Conservation (phyloP, 768 basidiomycete species). For the Mycena capillaripes region DNA sequence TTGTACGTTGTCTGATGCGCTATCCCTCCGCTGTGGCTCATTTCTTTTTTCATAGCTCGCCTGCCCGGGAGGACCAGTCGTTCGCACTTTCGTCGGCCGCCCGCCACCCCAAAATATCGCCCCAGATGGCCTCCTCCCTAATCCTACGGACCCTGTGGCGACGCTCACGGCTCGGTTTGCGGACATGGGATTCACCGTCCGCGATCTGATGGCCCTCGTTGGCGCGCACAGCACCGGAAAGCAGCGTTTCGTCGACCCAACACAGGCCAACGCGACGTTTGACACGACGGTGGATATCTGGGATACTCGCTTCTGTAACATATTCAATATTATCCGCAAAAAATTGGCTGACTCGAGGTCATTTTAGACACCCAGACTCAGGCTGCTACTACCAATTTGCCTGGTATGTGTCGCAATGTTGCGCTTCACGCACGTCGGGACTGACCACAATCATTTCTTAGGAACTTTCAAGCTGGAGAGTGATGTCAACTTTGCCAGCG, state of each 20-base stretch:
- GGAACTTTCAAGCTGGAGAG: not conserved
- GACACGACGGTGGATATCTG: not conserved
- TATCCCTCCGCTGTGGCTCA: not conserved
- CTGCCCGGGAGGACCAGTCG: conserved; percentile 32
- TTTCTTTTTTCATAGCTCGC: conserved; percentile 9
- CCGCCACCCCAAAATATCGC: conserved; percentile 3
- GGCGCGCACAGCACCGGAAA: conserved; percentile 24
- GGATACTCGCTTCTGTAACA: not conserved
- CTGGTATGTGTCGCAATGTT: not conserved
- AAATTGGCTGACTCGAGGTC: no score
- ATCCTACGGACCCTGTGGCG: conserved; percentile 10
- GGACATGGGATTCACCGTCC: conserved; percentile 26
- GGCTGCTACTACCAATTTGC: not conserved
- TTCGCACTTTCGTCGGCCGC: conserved; percentile 29
- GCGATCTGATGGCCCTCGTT: conserved; percentile 31
- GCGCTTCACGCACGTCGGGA: no score
- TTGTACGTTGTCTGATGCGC: not conserved
- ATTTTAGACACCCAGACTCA: not conserved
- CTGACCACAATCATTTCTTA: no score
- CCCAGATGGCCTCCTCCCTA: conserved; percentile 25
- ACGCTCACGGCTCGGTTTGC: conserved; percentile 20
- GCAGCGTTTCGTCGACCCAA: conserved; percentile 27
- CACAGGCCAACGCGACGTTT: not conserved
- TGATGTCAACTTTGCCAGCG: not conserved
- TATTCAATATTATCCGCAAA: not conserved